phyloP scores from a whole-genome alignment of 345 rosid species.

The Bruguiera gymnorhiza region DNA sequence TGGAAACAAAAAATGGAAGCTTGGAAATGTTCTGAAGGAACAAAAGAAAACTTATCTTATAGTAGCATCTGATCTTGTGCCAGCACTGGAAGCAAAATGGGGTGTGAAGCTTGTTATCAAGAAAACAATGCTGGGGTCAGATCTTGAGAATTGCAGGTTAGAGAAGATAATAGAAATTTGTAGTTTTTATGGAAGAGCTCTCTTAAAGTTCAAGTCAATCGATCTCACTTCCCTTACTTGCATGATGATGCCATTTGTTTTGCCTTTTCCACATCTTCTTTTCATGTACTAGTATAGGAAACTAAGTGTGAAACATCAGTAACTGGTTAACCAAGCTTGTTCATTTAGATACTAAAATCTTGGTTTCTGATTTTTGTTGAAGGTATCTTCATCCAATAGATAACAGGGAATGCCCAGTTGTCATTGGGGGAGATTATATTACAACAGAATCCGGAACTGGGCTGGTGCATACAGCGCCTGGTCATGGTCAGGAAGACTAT shows the following conservation, averaged over 20 bases:
- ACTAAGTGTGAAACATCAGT: slow-evolving; percentile 2
- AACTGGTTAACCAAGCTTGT: neutral
- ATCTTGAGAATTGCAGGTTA: slow-evolving; percentile 93
- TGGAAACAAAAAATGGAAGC: slow-evolving; percentile 45
- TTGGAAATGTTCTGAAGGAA: slow-evolving; percentile 65
- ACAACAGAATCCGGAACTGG: slow-evolving; percentile 99
- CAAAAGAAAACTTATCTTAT: slow-evolving; percentile 54
- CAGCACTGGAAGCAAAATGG: slow-evolving; percentile 78
- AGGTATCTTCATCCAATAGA: slow-evolving; percentile 84
- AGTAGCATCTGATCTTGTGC: slow-evolving; percentile 83
- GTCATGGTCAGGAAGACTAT: slow-evolving; percentile 98
- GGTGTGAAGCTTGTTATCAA: slow-evolving; percentile 58
- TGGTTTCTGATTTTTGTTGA: slow-evolving; percentile 27
- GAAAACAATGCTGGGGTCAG: slow-evolving; percentile 67
- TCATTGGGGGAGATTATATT: slow-evolving; percentile 89
- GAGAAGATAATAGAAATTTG: slow-evolving; percentile 12
- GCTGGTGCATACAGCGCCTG: slow-evolving; percentile 97
- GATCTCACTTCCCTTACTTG: neutral
- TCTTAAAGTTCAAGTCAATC: neutral
- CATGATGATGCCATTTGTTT: neutral
- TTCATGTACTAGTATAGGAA: neutral
- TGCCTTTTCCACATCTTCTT: too few relatives aligned
- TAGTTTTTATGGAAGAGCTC: neutral
- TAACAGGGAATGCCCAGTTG: slow-evolving; percentile 72
- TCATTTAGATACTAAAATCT: slow-evolving; percentile 10